These are phyloP conservation scores for Aspergillus sp. DNA, from an alignment of 2,329 filamentous ascomycete species.

Conservation along the genomic window DNA sequence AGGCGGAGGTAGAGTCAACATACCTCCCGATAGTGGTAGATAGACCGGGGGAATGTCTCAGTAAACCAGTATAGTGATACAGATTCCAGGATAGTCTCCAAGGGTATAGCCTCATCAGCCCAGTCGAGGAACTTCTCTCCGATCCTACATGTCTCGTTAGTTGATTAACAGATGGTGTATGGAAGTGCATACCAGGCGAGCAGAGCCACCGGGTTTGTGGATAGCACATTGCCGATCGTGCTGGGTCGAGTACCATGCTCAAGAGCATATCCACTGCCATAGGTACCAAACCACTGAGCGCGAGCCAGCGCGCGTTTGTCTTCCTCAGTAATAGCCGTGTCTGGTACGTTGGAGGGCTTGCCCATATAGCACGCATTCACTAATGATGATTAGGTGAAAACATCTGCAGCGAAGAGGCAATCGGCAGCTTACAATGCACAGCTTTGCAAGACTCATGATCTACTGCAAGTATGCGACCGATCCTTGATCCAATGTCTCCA, in stretches of 20 bases:
- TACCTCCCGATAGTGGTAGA: slow-evolving; percentile 39
- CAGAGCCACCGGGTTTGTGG: slow-evolving; percentile 34
- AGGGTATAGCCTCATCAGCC: slow-evolving; percentile 35
- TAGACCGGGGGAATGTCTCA: slow-evolving; percentile 37
- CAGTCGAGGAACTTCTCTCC: slow-evolving; percentile 45
- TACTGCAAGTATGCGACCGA: slow-evolving; percentile 29
- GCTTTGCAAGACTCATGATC: slow-evolving; percentile 36
- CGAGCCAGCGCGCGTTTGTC: slow-evolving; percentile 36
- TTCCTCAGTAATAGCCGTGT: slow-evolving; percentile 21
- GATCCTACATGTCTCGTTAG: slow-evolving; percentile 32
- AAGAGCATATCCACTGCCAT: slow-evolving; percentile 28
- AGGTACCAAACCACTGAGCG: slow-evolving; percentile 20
- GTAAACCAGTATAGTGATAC: slow-evolving; percentile 45
- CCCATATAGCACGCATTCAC: slow-evolving; percentile 33
- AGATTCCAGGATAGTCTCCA: slow-evolving; percentile 37
- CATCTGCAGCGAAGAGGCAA: neutral
- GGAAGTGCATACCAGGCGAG: slow-evolving; percentile 31
- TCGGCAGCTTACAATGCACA: slow-evolving; percentile 28
- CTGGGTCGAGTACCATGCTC: slow-evolving; percentile 37
- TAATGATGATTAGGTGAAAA: slow-evolving; percentile 14
- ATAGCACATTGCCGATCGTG: slow-evolving; percentile 39
- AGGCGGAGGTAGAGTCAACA: neutral
- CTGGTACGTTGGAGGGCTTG: slow-evolving; percentile 25
- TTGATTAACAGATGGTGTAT: neutral
- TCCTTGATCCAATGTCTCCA: slow-evolving; percentile 35